Conservation (phyloP, 208 protist species). For the Leishmania mexicana region DNA sequence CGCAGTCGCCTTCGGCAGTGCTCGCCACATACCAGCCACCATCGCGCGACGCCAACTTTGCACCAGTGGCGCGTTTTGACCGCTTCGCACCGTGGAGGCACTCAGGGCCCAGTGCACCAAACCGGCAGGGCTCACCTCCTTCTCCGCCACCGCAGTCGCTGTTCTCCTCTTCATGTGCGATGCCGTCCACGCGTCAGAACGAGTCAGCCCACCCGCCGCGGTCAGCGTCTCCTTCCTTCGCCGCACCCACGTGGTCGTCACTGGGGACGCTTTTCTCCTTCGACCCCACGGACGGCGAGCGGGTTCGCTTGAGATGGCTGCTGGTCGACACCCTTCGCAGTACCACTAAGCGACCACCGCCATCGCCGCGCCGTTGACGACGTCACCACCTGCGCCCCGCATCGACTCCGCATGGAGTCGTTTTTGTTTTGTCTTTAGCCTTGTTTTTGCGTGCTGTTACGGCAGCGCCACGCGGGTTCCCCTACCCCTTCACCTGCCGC, state of each 20-base stretch:
- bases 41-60: neutral
- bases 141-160: neutral
- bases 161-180: neutral
- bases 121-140: neutral
- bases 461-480: too few relatives aligned
- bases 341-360: neutral
- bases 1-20: neutral
- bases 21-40: neutral
- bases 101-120: neutral
- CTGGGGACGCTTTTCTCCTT: neutral
- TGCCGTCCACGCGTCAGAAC: neutral
- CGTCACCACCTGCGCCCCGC: neutral
- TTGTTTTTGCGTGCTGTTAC: neutral
- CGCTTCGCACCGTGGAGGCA: neutral
- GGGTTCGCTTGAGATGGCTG: conserved; percentile 13
- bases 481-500: neutral
- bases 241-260: neutral
- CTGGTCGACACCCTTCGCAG: conserved; percentile 18
- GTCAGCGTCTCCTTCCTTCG: neutral
- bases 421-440: neutral
- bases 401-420: neutral
- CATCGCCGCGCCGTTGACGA: neutral
- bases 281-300: neutral
- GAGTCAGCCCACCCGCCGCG: neutral
- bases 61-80: neutral